These are phyloP conservation scores for Pseudopyricularia cyperi DNA, from an alignment of 2,329 filamentous ascomycete species.

Conservation along the genomic window DNA sequence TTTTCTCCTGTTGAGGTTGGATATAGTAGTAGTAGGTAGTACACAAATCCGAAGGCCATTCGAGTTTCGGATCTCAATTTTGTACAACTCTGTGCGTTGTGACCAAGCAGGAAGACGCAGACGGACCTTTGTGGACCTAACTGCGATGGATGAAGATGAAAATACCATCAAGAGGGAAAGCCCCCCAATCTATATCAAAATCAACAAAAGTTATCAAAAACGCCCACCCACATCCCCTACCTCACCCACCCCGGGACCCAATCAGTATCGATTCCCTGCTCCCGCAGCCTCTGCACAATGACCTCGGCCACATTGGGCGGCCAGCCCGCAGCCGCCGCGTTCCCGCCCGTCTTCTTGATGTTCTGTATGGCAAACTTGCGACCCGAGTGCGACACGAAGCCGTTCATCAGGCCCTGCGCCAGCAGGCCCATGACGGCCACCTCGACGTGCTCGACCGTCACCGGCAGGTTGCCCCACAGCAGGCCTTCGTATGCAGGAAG, in stretches of 20 bases:
- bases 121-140: too few species aligned
- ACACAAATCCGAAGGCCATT: too few species aligned
- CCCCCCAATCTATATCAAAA: too few species aligned
- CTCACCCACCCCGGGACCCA: conserved; percentile 19
- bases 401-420: conserved; percentile 67
- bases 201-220: not conserved
- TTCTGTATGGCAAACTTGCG: conserved; percentile 73
- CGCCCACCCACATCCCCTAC: conserved; percentile 3
- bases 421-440: conserved; percentile 64
- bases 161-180: too few species aligned
- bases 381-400: conserved; percentile 69
- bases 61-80: too few species aligned
- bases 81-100: too few species aligned
- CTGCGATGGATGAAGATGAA: too few species aligned
- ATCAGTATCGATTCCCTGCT: conserved; percentile 42
- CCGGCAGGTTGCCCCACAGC: conserved; percentile 48
- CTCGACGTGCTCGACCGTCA: conserved; percentile 57
- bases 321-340: conserved; percentile 50
- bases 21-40: not conserved
- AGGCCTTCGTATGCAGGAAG: conserved; percentile 46
- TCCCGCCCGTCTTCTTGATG: conserved; percentile 49
- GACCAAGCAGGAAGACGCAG: too few species aligned
- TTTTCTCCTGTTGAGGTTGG: not conserved
- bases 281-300: conserved; percentile 45
- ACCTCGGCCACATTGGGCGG: conserved; percentile 56